Base-by-base conservation (phyloP, 2,329 filamentous ascomycete species). In the Colletotrichum coccodes region DNA sequence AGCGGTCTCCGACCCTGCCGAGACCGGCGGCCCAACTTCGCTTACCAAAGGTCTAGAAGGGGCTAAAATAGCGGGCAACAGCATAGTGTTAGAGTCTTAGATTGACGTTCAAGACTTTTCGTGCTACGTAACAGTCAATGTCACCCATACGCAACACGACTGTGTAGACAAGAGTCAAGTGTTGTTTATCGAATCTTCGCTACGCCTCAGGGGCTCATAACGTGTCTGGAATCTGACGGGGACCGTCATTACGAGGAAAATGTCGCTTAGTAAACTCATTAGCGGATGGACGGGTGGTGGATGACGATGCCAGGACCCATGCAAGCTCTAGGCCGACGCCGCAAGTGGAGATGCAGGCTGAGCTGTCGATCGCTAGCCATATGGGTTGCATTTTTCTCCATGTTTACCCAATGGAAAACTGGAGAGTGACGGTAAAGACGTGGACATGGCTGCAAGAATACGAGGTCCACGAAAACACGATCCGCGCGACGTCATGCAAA, bases 301-400 rank as follows among this genome's bases (percentile, higher is more conserved):
- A 53, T 64, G 65, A 54, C 60, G 65, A 60, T 60, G 44, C 44
- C 21, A 18, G 16, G 23, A 9, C 23, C 23, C 7, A 26, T 36
- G 34, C 42, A 42, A 53, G 52, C 46, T 44, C 59, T 50, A 57
- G 64, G 56, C 62, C 38, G 44, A 38, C 42, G 50, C 34, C 23
- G 42, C 50, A 44, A 38, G 64, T 67, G 64, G 64, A 52, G 50
- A 57, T 50, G 60, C 30, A 47, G 64, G 59, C 61, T 65, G 49
- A 60, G 61, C 36, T 44, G 66, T 49, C 56, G 54, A 65, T 65
- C 61, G 36, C 54, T 60, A 23, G 26, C 54, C 12, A 21, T 26
- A 40, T 16, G 18, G 36, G 47, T 50, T 60, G 23, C 23, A 21
- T 49, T 32, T 28, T 50, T 32, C 36, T 23, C 40, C 47, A n/a